Base-by-base conservation (phyloP, 176 grass and related monocot genomes). In the Sorghum bicolor region DNA sequence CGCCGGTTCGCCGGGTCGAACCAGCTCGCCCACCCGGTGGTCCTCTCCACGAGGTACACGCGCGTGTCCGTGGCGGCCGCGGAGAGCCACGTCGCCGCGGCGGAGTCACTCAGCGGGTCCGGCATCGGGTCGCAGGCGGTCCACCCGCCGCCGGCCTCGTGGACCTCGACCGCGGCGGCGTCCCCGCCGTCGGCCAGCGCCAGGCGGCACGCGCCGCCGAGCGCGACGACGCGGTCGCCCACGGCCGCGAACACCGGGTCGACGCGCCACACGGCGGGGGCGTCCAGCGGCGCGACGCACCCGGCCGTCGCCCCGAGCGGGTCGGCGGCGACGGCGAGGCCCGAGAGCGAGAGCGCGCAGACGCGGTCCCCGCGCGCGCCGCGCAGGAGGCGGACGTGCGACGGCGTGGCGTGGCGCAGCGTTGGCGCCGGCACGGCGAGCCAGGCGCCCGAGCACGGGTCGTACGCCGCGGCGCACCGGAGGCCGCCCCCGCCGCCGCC, bases 191-290 rank as follows among this genome's bases (percentile, higher is more conserved):
- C 89, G 4, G 29, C 85, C 20, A 95, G 91, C 26, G 83, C 91
- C n/a, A 98, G 85, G 11, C 83, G 19, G 72, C 90, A 93, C 62
- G 91, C 91, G 26, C 96, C 96, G 58, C 93, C 96, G 7, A 92
- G 81, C 22, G 87, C 91, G 8, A 94, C 87, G 20, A 98, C 47
- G 80, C 85, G 89, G 45, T 61, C 79, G 1, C 91, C 96, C 9
- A 95, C 87, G 5, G 87, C 77, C 4, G 96, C 93, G 52, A 95
- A 32, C 43, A 95, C 91, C 3, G 96, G 90, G 62, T 95, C 87
- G 31, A 86, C 77, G 52, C 96, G 91, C 93, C 93, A 94, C 62
- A 88, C 79, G 72, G n/a, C 31, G 6, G 91, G 93, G 1, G 89
- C 82, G 8, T 66, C 76, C 29, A 89, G 31, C 52, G 82, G 30